Evolutionary conservation across 2,329 filamentous ascomycete species (phyloP), one percentile per base, ranked within the genome.

Genomic region (Plenodomus lindquistii): DNA sequence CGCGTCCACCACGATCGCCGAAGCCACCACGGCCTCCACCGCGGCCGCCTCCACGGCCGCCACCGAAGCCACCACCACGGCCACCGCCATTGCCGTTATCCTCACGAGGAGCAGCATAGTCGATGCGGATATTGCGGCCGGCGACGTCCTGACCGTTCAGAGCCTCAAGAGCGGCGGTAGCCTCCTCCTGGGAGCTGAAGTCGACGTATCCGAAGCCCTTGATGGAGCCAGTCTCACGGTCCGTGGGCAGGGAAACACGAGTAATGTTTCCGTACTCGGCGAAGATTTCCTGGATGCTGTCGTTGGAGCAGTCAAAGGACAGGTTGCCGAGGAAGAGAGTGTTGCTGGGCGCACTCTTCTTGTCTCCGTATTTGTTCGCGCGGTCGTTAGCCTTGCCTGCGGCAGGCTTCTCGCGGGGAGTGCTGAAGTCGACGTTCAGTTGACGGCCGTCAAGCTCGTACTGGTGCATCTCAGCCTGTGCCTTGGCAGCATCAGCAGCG

Each of bases 181-280:
- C 90, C 65, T 96, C 91, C 21, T 96, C 91, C 54, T 94, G 73
- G 16, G 87, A 88, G 62, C 79, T 77, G 80, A 93, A 96, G 69
- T 87, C 86, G 56, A 96, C 87, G 72, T 97, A 97, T 46, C 90
- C 92, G 74, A 95, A 96, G 48, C 92, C 92, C 86, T 96, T 96
- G 70, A 87, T 86, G 63, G 85, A 84, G 58, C 91, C 91, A 54
- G 85, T 85, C 53, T 96, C 91, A 72, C 85, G 85, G 73, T 97
- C 90, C 50, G 92, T 96, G 42, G 92, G 92, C 54, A 97, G 86
- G 69, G 91, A 88, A 65, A 96, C 85, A 70, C 88, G 88, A 67
- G 87, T 83, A 70, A 94, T 84, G 69, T 79, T 81, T 59, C 85
- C 84, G 63, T 86, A 81, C 61, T 87, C 82, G 64, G 79, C 78